Evolutionary conservation across 331 rosid species (phyloP), one percentile per base, ranked within the genome.

Genomic region (Quercus tomentella): DNA sequence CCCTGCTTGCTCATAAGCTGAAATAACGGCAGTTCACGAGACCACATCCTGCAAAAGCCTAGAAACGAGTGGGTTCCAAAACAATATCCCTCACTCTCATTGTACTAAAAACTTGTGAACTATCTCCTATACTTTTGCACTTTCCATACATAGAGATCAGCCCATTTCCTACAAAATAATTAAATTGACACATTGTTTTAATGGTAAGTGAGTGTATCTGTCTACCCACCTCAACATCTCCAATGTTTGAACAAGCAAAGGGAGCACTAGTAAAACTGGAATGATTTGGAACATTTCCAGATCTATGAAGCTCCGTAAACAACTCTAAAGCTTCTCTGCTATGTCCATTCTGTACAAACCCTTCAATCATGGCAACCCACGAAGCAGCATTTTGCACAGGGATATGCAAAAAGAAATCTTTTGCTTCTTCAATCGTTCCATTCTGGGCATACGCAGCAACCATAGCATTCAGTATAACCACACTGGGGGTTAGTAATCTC

Each of bases 391-490:
- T 75, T 3, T 56, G 74, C 22, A 45, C 49, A 5, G 83, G 76
- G 21, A 70, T 81, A 62, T 54, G 79, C 20, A 56, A 56, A 77
- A 81, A 85, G 4, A 79, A 52, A 68, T 62, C 63, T 51, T 78
- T 81, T 37, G 88, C 88, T 75, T 81, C 83, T 56, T 81, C 83
- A 81, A 70, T 70, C 88, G 81, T 85, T 81, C 88, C 79, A 54
- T 85, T 85, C 43, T 85, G 83, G 56, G 79, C 81, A 78, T 85
- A 81, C n/a, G 75, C 81, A 41, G 88, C 67, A 45, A 85, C 25
- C 83, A 84, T 81, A 22, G 88, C 88, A 74, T 77, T 84, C 88
- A 77, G 75, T 10, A 77, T 57, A 35, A 81, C 85, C 71, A 77
- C 85, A 81, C 52, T 70, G 1, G 88, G 88, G 88, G 58, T 70